phyloP scores from a whole-genome alignment of 1,284 basidiomycete genomes.

The Gomphus sp. region DNA sequence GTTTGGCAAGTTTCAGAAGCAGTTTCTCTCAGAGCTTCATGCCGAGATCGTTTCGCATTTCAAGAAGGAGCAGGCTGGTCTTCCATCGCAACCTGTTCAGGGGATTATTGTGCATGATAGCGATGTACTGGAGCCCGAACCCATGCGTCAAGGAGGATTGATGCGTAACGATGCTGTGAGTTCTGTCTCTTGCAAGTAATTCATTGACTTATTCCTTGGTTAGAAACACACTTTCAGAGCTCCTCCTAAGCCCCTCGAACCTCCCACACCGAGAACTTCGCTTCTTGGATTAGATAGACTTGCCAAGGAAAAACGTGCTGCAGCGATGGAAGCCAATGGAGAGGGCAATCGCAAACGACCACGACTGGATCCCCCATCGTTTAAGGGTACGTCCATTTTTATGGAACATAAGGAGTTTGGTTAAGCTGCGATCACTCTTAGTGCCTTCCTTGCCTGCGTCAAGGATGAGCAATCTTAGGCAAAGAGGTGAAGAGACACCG shows the following conservation, averaged over 20 bases:
- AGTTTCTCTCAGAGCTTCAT: constrained; percentile 49
- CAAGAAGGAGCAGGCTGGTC: constrained; percentile 51
- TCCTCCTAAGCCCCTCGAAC: constrained; percentile 62
- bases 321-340: constrained; percentile 34
- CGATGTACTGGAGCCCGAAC: constrained; percentile 76
- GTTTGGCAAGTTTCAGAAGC: constrained; percentile 80
- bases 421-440: constrained; percentile 21
- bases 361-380: constrained; percentile 54
- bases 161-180: constrained; percentile 59
- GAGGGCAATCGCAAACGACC: constrained; percentile 57
- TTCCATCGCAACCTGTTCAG: constrained; percentile 45
- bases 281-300: constrained; percentile 80
- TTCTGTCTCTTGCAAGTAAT: constrained; percentile 6
- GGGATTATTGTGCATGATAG: constrained; percentile 75
- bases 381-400: constrained; percentile 65
- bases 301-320: constrained; percentile 77
- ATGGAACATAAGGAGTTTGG: not conserved
- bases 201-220: constrained; percentile 6
- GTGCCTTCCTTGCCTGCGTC: constrained; percentile 66
- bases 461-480: constrained; percentile 50
- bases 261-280: constrained; percentile 65
- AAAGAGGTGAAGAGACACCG: constrained; percentile 82
- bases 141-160: constrained; percentile 66
- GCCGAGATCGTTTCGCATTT: constrained; percentile 51
- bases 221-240: constrained; percentile 72